A percentile compares a stretch with the other conserved stretches of the same genome.
phyloP scores from a whole-genome alignment of 495 filamentous ascomycete species.

The Podospora comata region DNA sequence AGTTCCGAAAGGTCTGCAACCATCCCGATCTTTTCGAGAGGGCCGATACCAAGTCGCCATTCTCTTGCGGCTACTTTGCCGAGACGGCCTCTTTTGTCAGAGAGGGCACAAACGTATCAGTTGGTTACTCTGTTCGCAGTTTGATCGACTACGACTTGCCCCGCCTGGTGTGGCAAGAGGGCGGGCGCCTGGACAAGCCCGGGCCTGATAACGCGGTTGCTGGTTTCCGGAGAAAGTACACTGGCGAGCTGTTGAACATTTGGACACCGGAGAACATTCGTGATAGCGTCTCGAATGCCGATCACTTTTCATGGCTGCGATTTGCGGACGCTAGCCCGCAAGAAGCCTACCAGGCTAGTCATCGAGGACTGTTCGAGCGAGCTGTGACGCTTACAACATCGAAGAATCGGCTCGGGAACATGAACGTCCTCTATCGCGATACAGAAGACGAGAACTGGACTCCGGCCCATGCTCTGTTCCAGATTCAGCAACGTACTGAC shows the following conservation, averaged over 20 bases:
- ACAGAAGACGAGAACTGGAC: conserved; percentile 56
- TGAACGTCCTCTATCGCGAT: conserved; percentile 45
- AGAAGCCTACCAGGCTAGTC: conserved; percentile 66
- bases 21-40: conserved; percentile 96
- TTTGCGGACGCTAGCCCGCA: conserved; percentile 74
- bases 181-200: conserved; percentile 70
- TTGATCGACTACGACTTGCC: conserved; percentile 81
- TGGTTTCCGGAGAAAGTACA: conserved; percentile 71
- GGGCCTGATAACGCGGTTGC: conserved; percentile 69
- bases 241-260: conserved; percentile 80
- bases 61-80: conserved; percentile 77
- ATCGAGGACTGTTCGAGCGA: conserved; percentile 53
- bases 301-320: conserved; percentile 84
- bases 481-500: conserved; percentile 69
- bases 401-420: conserved; percentile 48
- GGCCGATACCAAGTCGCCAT: conserved; percentile 83
- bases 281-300: conserved; percentile 50
- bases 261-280: conserved; percentile 78
- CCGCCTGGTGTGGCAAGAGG: conserved; percentile 70
- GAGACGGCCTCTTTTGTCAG: conserved; percentile 93
- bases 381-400: conserved; percentile 55
- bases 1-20: conserved; percentile 99
- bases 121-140: conserved; percentile 84
- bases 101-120: conserved; percentile 74
- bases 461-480: conserved; percentile 73